Evolutionary conservation across 202 grass and related monocot genomes (phyloP), one percentile per base, ranked within the genome.

Genomic region (Tripidium arundinaceum): DNA sequence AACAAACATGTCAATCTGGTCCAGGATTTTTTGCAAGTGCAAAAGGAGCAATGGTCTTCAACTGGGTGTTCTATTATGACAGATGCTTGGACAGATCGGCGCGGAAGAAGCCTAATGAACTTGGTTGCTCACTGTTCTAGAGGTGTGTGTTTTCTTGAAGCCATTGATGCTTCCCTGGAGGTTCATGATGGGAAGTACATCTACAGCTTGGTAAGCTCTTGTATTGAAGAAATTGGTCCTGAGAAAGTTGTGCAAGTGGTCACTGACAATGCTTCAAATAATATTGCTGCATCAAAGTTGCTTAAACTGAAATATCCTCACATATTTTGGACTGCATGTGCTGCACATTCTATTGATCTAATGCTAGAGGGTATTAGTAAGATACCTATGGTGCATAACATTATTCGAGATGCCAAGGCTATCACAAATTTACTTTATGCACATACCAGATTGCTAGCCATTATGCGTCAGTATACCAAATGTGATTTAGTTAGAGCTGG

Each of bases 321-420:
- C 16, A 54, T 68, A 61, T 61, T 28, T 22, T 22, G 57, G 57
- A 61, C 63, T 45, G 38, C 40, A 59, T 16, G 29, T 69, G 19
- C 34, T 58, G 24, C 21, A 21, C 24, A 61, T 31, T 80, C 26
- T 54, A 68, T 70, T 19, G 77, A 80, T 68, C 47, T 69, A 5
- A 80, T 80, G 64, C 64, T 80, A 6, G 33, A 80, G 18, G 45
- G 57, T 6, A 80, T 80, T 69, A 63, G 62, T 36, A 80, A 80
- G 16, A 52, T 69, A 55, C 6, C 21, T 26, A 58, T 49, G 19
- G 43, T 80, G 6, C 33, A 68, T 4, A 80, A 80, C 8, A 80
- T 28, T 4, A 80, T 80, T 76, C 19, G 2, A 7, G 37, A 45
- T 24, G 74, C 10, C 62, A 76, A 43, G 58, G 62, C 69, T 33